Conservation (phyloP, 2,329 filamentous ascomycete species). For the Hypoxylon sp. region DNA sequence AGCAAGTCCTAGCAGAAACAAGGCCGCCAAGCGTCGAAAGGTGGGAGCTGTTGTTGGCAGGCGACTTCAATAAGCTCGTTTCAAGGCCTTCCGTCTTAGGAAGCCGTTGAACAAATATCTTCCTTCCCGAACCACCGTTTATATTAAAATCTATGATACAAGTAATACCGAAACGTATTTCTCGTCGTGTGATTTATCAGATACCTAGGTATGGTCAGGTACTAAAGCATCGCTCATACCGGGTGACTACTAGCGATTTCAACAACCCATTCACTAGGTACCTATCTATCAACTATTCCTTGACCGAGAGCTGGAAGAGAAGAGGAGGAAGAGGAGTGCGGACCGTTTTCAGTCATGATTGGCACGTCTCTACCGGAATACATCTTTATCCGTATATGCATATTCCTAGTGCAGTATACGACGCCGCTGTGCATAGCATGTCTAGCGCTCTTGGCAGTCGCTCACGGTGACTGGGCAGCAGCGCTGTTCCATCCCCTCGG, state of each 20-base stretch:
- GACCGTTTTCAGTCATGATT: slow-evolving; percentile 51
- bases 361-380: slow-evolving; percentile 57
- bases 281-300: slow-evolving; percentile 3
- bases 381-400: slow-evolving; percentile 62
- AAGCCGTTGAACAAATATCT: slow-evolving; percentile 25
- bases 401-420: slow-evolving; percentile 62
- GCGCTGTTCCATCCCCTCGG: slow-evolving; percentile 41
- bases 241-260: not conserved
- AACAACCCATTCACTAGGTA: not conserved
- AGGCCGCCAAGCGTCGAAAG: slow-evolving; percentile 22
- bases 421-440: slow-evolving; percentile 58
- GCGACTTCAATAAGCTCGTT: slow-evolving; percentile 25
- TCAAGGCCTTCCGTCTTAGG: slow-evolving; percentile 41
- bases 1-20: slow-evolving; percentile 7
- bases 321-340: slow-evolving; percentile 22
- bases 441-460: slow-evolving; percentile 50
- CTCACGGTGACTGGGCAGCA: slow-evolving; percentile 30
- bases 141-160: not conserved
- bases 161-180: not conserved
- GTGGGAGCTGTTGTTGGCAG: slow-evolving; percentile 1
- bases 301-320: not conserved
- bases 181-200: slow-evolving; percentile 2
- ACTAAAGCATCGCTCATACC: slow-evolving; percentile 3
- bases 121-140: not conserved
- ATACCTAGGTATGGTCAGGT: not conserved